Conservation (phyloP, 495 filamentous ascomycete species). For the Geoglossum glabrum region DNA sequence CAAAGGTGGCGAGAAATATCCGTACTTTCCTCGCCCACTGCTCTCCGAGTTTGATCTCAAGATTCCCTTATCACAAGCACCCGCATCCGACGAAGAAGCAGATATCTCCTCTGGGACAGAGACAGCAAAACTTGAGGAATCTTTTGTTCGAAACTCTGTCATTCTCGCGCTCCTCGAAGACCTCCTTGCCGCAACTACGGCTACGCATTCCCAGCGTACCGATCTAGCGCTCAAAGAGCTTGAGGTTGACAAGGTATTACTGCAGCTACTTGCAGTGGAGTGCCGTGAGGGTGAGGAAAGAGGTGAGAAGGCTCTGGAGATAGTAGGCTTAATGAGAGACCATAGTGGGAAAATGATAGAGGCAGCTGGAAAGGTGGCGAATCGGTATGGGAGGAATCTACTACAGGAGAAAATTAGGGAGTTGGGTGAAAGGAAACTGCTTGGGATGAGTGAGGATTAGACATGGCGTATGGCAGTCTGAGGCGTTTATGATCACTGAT, state of each 20-base stretch:
- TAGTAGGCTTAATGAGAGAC: conserved; percentile 61
- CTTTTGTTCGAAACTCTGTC: conserved; percentile 54
- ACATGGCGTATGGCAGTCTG: background rate
- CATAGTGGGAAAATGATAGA: conserved; percentile 66
- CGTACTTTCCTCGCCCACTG: conserved; percentile 84
- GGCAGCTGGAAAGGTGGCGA: conserved; percentile 64
- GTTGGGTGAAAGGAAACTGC: conserved; percentile 41
- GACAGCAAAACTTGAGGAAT: conserved; percentile 41
- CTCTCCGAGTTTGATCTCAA: conserved; percentile 88
- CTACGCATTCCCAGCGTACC: conserved; percentile 38
- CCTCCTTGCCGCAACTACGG: conserved; percentile 37
- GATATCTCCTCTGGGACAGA: conserved; percentile 20
- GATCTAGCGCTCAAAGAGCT: conserved; percentile 49
- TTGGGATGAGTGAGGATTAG: conserved; percentile 33
- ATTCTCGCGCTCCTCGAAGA: conserved; percentile 52
- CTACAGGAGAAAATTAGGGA: conserved; percentile 75
- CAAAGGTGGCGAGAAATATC: conserved; percentile 81
- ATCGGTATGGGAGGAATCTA: conserved; percentile 52
- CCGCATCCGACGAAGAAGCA: conserved; percentile 15
- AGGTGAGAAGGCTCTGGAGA: conserved; percentile 84
- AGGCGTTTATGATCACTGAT: background rate
- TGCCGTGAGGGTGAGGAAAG: conserved; percentile 80
- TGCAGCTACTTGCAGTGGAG: conserved; percentile 78
- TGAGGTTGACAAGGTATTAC: conserved; percentile 66
- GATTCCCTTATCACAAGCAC: conserved; percentile 46